phyloP scores from a whole-genome alignment of 306 rosid genomes.

The Lathyrus tuberosus region DNA sequence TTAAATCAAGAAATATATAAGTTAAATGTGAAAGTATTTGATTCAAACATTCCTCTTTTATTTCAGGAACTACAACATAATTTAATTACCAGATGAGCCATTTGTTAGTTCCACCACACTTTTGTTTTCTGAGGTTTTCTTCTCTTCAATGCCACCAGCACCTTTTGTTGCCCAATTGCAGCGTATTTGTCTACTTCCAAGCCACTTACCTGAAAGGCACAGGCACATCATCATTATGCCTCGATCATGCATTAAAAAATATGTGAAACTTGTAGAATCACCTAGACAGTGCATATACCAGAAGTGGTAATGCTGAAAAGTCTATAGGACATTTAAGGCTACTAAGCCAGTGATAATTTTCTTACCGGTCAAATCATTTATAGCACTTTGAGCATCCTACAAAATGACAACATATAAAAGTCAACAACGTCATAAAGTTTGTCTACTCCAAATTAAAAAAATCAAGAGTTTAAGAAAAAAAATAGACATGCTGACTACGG shows the following conservation, averaged over 20 bases:
- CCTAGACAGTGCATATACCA: not conserved
- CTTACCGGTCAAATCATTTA: constrained; percentile 97
- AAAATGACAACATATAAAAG: constrained; percentile 21
- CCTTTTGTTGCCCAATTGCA: constrained; percentile 99
- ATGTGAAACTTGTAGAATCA: not conserved
- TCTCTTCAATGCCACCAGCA: constrained; percentile 79
- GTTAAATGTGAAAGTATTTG: constrained; percentile 2
- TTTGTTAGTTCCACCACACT: constrained; percentile 88
- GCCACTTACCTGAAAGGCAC: constrained; percentile 83
- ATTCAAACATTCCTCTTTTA: constrained; percentile 7
- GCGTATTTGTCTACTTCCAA: constrained; percentile 94
- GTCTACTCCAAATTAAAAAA: not conserved
- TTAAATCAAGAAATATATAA: constrained; percentile 7
- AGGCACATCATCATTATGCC: constrained; percentile 8
- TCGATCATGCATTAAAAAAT: constrained; percentile 5
- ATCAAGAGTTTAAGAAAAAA: constrained; percentile 11
- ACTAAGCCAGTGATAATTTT: constrained; percentile 7
- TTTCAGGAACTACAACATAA: constrained; percentile 21
- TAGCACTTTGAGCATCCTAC: constrained; percentile 97
- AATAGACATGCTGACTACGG: constrained; percentile 78
- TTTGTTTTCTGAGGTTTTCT: constrained; percentile 74
- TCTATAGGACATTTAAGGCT: not conserved
- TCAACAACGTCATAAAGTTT: constrained; percentile 25
- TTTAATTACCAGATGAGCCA: constrained; percentile 81
- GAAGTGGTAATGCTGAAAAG: not conserved